Conservation (phyloP, 495 filamentous ascomycete species). For the Trichoderma reesei region DNA sequence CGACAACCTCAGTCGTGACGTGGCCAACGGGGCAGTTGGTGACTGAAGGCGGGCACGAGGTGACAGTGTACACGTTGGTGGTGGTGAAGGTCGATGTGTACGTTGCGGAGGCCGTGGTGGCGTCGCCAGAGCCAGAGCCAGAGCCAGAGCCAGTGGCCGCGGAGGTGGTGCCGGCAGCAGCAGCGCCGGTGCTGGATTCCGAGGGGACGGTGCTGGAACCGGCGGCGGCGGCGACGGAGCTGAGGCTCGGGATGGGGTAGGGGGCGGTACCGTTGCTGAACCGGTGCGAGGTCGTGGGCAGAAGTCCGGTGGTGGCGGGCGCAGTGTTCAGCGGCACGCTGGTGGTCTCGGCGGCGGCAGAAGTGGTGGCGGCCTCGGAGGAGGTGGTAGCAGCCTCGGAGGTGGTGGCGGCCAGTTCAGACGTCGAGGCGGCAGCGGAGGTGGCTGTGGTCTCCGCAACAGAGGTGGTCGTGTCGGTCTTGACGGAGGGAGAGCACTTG, state of each 20-base stretch:
- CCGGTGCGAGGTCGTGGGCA: not conserved
- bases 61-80: slow-evolving; percentile 13
- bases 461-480: not conserved
- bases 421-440: not conserved
- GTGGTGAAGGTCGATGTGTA: slow-evolving; percentile 9
- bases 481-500: not conserved
- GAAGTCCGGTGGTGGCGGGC: not conserved
- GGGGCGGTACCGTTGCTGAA: not conserved
- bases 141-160: not conserved
- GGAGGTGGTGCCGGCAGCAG: not conserved
- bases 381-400: not conserved
- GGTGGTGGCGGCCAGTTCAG: not conserved
- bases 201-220: not conserved
- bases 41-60: slow-evolving; percentile 12
- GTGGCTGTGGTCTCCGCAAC: not conserved
- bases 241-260: not conserved
- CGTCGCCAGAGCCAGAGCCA: not conserved
- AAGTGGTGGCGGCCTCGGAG: not conserved
- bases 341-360: not conserved
- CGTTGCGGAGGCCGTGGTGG: not conserved
- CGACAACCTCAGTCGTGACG: slow-evolving; percentile 12
- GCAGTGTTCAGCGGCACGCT: not conserved
- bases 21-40: slow-evolving; percentile 14
- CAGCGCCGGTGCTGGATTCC: not conserved
- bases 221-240: not conserved